Evolutionary conservation across 192 early-diverging fungal genomes (phyloP), one percentile per base, ranked within the genome.

Genomic region (Phlyctochytrium bullatum): DNA sequence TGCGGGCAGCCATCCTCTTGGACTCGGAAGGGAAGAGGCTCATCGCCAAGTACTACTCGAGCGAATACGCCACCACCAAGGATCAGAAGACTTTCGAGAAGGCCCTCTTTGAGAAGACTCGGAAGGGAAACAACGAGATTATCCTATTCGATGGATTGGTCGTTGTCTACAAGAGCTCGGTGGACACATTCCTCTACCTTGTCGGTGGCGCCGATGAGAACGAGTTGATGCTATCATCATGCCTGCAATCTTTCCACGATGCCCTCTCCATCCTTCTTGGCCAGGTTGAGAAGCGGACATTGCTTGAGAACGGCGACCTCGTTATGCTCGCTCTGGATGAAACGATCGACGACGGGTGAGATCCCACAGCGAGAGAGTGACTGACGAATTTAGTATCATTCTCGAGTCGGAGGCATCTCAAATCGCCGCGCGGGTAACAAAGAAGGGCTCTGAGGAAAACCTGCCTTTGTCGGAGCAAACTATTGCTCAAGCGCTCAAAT

Each of bases 101-200:
- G 72, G 86, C 88, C 24, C 80, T 98, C 62, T 96, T 93, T 72
- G 89, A 89, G 56, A 97, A 98, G 78, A 97, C 96, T 0, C 90
- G 86, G 73, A 91, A 90, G 69, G 76, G 82, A 6, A 79, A 83
- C 57, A 89, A 90, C 76, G 93, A 98, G 73, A 88, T 98, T 54
- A 88, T 97, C n/a, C 76, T 98, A 66, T 93, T 92, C 59, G 95
- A 98, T 62, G 91, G 91, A 53, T 92, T 94, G 52, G 87, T 96
- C 16, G 90, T 97, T 53, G 79, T 94, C 2, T 95, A 93, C 82
- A 89, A 90, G 59, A 86, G 83, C 74, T 83, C 88, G 34, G 88
- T 91, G 69, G 95, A 97, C 70, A 86, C 93, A 51, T 89, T 92
- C 62, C 89, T 98, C 71, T 96, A 95, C 74, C 81, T 97, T 52